Percentiles rank a stretch among this genome's conserved stretches.
These are phyloP conservation scores for Colletotrichum magnum DNA, from an alignment of 2,329 filamentous ascomycete genomes.

Conservation along the genomic window DNA sequence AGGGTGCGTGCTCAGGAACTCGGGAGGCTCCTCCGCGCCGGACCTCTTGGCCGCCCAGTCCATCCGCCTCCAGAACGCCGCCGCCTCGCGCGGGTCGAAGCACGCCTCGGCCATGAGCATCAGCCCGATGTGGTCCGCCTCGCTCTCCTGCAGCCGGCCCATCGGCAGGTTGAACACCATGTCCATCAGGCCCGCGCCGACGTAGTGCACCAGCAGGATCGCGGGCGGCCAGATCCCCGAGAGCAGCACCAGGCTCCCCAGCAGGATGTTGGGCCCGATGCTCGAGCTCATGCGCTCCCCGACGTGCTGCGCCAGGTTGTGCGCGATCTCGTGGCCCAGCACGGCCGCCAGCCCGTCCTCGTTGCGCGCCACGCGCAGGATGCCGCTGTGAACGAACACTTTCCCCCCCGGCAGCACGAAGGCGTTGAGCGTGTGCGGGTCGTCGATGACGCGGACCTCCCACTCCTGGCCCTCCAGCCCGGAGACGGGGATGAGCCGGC, in stretches of 20 bases:
- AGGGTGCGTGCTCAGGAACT: constrained; percentile 84
- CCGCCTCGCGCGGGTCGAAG: constrained; percentile 78
- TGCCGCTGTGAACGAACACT: constrained; percentile 83
- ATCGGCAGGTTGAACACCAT: constrained; percentile 78
- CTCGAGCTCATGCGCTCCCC: constrained; percentile 73
- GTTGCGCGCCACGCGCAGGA: constrained; percentile 75
- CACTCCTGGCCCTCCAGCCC: constrained; percentile 72
- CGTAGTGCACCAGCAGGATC: constrained; percentile 55
- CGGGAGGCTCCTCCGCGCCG: constrained; percentile 68
- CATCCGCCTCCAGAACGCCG: constrained; percentile 78
- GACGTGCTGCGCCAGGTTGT: constrained; percentile 78
- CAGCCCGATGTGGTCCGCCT: constrained; percentile 85
- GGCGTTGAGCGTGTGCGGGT: constrained; percentile 74
- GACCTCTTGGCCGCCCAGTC: constrained; percentile 59
- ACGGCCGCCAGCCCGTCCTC: constrained; percentile 82
- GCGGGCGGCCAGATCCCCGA: constrained; percentile 60
- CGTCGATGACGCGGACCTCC: constrained; percentile 84
- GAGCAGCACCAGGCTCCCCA: constrained; percentile 65
- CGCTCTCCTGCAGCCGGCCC: constrained; percentile 78
- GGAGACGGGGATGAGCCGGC: constrained; percentile 75
- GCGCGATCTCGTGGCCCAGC: constrained; percentile 84
- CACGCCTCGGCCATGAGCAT: constrained; percentile 88
- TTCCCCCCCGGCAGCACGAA: constrained; percentile 86
- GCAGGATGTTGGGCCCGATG: constrained; percentile 66
- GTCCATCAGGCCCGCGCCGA: constrained; percentile 67